A percentile compares a stretch with the other conserved stretches of the same genome.
phyloP scores from a whole-genome alignment of 345 rosid species.

The Dipteronia dyeriana region DNA sequence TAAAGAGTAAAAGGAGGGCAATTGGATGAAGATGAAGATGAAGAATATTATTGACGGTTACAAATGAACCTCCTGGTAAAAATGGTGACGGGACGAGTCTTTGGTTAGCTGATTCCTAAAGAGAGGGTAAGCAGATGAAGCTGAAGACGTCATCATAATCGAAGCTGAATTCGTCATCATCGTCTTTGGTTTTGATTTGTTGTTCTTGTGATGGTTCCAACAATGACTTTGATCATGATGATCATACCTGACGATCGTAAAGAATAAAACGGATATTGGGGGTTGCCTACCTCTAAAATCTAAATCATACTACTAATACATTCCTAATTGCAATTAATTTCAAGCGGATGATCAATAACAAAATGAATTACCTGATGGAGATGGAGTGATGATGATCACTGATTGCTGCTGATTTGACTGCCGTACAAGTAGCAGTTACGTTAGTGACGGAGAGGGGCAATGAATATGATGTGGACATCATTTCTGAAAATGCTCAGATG shows the following conservation, averaged over 20 bases:
- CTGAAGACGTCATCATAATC: constrained; percentile 35
- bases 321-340: neutral
- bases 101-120: constrained; percentile 57
- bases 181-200: constrained; percentile 20
- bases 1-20: constrained; percentile 18
- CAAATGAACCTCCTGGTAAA: constrained; percentile 79
- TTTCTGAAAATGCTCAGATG: neutral
- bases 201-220: constrained; percentile 39
- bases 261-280: constrained; percentile 56
- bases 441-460: neutral
- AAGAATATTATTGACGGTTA: constrained; percentile 10
- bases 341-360: no score
- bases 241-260: constrained; percentile 84
- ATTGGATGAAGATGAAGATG: neutral
- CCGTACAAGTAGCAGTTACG: neutral
- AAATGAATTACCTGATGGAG: neutral
- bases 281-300: constrained; percentile 38
- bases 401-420: neutral
- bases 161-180: constrained; percentile 28
- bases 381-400: neutral
- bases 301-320: constrained; percentile 20
- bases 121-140: constrained; percentile 75
- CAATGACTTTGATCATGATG: constrained; percentile 49
- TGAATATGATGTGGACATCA: neutral
- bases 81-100: constrained; percentile 57